Evolutionary conservation across 2,329 filamentous ascomycete species (phyloP).

Genomic region (Fusarium sp.): DNA sequence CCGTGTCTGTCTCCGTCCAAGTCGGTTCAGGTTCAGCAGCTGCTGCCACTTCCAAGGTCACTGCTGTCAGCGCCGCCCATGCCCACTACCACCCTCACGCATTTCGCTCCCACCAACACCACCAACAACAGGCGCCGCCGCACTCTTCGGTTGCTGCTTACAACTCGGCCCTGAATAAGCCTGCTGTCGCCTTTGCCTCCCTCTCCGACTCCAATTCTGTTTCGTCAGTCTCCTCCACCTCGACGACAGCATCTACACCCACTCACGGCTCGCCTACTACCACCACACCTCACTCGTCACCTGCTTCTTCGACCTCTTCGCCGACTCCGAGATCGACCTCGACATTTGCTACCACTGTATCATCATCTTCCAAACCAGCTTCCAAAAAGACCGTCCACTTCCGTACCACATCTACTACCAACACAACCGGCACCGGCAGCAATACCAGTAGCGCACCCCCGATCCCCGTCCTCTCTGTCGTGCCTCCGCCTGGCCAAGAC

Average conservation of each 20-base stretch:
- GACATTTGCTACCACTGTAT: conserved; percentile 31
- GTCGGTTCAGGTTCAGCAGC: conserved; percentile 28
- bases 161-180: conserved; percentile 38
- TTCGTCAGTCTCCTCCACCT: conserved; percentile 30
- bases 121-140: conserved; percentile 33
- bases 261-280: conserved; percentile 32
- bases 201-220: conserved; percentile 36
- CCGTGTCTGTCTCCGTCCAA: not conserved
- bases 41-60: conserved; percentile 15
- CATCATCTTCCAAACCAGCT: conserved; percentile 10
- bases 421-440: conserved; percentile 20
- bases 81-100: conserved; percentile 28
- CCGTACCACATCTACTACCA: conserved; percentile 23
- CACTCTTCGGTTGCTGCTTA: conserved; percentile 34
- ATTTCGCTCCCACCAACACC: conserved; percentile 34
- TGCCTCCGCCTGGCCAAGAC: conserved; percentile 46
- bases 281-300: conserved; percentile 33
- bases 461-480: conserved; percentile 45
- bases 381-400: conserved; percentile 34
- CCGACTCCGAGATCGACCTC: conserved; percentile 35
- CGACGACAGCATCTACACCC: conserved; percentile 33
- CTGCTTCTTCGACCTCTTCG: conserved; percentile 32
- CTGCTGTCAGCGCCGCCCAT: conserved; percentile 9
- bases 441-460: conserved; percentile 47
- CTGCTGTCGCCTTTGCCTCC: conserved; percentile 32